Conservation (phyloP, 2,329 filamentous ascomycete genomes). For the Aspergillus alliaceus region DNA sequence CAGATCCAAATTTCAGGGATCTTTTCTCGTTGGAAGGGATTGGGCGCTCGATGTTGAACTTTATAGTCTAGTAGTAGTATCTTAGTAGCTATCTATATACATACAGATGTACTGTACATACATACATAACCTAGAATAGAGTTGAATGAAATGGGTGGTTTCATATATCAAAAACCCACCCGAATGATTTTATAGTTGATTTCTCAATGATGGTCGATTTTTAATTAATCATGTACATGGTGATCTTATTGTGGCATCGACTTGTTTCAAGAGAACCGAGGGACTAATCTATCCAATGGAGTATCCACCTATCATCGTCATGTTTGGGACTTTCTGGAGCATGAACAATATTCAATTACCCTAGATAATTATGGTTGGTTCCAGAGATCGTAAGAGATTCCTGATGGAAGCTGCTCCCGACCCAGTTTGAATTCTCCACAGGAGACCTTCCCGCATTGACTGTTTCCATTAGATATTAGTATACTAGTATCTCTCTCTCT, state of each 20-base stretch:
- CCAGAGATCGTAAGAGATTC: constrained; percentile 1
- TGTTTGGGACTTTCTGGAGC: background rate
- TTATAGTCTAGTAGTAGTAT: too few species aligned
- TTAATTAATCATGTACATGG: background rate
- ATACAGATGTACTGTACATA: too few species aligned
- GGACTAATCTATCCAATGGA: background rate
- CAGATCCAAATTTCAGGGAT: constrained; percentile 28
- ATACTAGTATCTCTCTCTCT: too few species aligned
- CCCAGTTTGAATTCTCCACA: background rate
- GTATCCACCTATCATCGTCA: background rate
- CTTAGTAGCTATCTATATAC: too few species aligned
- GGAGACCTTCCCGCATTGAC: background rate
- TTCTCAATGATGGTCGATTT: too few species aligned
- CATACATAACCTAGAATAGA: too few species aligned
- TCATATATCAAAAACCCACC: too few species aligned
- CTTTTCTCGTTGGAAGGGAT: background rate
- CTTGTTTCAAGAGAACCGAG: background rate
- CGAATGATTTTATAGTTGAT: too few species aligned
- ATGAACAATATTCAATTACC: background rate
- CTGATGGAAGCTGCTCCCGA: background rate
- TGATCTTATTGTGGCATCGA: background rate
- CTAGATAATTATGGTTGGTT: background rate
- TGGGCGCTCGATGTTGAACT: background rate
- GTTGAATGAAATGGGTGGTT: background rate
- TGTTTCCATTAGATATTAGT: background rate